Evolutionary conservation across 495 filamentous ascomycete genomes (phyloP), one percentile per base, ranked within the genome.

Genomic region (Cudoniella acicularis): DNA sequence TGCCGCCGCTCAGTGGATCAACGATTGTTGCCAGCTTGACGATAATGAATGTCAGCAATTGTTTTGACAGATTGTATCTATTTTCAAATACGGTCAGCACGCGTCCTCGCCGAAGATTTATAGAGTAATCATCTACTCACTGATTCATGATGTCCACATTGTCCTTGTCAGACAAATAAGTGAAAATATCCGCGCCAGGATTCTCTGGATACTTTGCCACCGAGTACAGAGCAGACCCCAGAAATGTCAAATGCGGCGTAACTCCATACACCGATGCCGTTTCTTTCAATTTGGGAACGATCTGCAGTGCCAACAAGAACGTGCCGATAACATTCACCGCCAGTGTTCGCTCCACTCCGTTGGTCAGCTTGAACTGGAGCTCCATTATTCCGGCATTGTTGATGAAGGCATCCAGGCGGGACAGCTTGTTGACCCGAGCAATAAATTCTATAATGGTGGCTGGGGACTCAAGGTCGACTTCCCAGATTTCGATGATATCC

Each of bases 401-500:
- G 24, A 65, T 18, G 8, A 59, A 27, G 0, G 54, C 58, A 49
- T 65, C 63, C 22, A 67, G 17, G 0, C 56, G 40, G 22, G 56
- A 41, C 10, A 60, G 41, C 18, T 48, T 30, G 45, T 60, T 54
- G 50, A 25, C 57, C 10, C 25, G 11, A 16, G 47, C 45, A 20
- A 26, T 63, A 56, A 70, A 68, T 3, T 11, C 52, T 3, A 53
- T 42, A 9, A 64, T 49, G 0, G 66, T 65, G n/a, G 52, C 52
- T 50, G 59, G 58, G 11, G 56, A 54, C 6, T 69, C 67, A 26
- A 86, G 71, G 56, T 86, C 84, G 0, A 87, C 62, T 30, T 74
- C 64, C 81, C 81, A 86, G 4, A 84, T 79, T 54, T 84, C 76
- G 22, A 73, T 66, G 8, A 73, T 65, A 45, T 54, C 52, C 24